phyloP scores from a whole-genome alignment of 371 early-diverging fungal genomes.

The Haplosporangium sp. region DNA sequence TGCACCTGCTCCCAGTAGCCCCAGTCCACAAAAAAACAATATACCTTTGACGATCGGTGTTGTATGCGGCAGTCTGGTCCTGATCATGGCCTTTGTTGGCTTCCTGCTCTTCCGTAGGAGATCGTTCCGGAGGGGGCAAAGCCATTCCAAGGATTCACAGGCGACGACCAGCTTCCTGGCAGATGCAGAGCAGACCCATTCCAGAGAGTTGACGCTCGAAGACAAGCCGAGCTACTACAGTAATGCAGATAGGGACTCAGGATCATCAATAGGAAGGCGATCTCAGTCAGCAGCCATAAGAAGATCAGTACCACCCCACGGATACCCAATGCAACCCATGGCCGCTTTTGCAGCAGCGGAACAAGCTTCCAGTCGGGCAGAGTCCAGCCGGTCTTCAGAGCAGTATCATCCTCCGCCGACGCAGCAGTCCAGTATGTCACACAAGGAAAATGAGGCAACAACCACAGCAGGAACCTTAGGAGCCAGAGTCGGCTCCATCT shows the following conservation, averaged over 20 bases:
- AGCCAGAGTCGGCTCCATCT: slow-evolving; percentile 31
- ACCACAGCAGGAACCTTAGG: slow-evolving; percentile 11
- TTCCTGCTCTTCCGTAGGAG: slow-evolving; percentile 30
- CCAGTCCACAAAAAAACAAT: slow-evolving; percentile 16
- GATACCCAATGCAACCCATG: slow-evolving; percentile 38
- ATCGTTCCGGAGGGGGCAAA: slow-evolving; percentile 7
- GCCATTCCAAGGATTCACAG: slow-evolving; percentile 7
- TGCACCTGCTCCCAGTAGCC: neutral
- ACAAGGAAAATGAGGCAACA: slow-evolving; percentile 9
- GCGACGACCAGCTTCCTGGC: slow-evolving; percentile 16
- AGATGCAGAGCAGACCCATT: slow-evolving; percentile 11
- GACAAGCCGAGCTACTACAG: slow-evolving; percentile 21
- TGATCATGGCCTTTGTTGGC: slow-evolving; percentile 37
- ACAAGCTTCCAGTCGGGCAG: slow-evolving; percentile 18
- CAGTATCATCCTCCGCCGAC: slow-evolving; percentile 8
- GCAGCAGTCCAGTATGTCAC: neutral
- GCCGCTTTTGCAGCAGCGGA: slow-evolving; percentile 12
- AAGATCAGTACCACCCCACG: slow-evolving; percentile 21
- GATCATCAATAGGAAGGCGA: slow-evolving; percentile 24
- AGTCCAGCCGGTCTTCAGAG: slow-evolving; percentile 33
- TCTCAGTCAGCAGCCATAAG: slow-evolving; percentile 18
- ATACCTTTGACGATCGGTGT: slow-evolving; percentile 44
- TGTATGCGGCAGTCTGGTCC: slow-evolving; percentile 35
- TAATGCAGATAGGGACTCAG: slow-evolving; percentile 21
- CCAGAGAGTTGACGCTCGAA: slow-evolving; percentile 12